phyloP scores from a whole-genome alignment of 495 filamentous ascomycete species.

The Friedmanniomyces endolithicus region DNA sequence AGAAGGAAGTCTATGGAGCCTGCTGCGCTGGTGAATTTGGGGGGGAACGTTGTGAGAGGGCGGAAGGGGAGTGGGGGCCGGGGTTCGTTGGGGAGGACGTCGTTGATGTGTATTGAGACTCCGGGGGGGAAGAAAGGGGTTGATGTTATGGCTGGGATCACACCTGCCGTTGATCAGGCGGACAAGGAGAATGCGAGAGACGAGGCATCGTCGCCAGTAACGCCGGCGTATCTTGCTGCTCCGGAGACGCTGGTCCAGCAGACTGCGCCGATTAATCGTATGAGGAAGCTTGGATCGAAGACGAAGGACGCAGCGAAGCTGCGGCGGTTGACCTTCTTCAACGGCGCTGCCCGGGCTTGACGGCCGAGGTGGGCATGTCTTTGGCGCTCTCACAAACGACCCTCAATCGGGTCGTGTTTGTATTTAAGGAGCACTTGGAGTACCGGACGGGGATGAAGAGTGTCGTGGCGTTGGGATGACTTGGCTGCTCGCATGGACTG shows the following conservation, averaged over 20 bases:
- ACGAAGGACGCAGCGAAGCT: slow-evolving; percentile 6
- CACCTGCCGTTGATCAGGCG: background rate
- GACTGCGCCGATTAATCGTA: slow-evolving; percentile 21
- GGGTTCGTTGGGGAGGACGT: slow-evolving; percentile 10
- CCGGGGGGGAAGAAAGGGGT: background rate
- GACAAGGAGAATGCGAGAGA: slow-evolving; percentile 14
- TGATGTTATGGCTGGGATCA: background rate
- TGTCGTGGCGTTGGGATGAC: too few relatives aligned
- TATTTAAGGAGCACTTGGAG: too few relatives aligned
- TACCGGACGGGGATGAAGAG: too few relatives aligned
- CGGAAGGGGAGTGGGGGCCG: slow-evolving; percentile 14
- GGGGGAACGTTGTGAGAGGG: slow-evolving; percentile 15
- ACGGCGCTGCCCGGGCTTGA: background rate
- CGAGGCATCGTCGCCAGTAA: slow-evolving; percentile 10
- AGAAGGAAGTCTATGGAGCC: slow-evolving; percentile 91
- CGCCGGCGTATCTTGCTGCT: slow-evolving; percentile 16
- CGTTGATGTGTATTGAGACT: slow-evolving; percentile 9
- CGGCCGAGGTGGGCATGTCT: too few relatives aligned
- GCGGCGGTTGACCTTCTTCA: slow-evolving; percentile 19
- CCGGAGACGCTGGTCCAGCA: slow-evolving; percentile 17
- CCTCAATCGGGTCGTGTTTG: too few relatives aligned
- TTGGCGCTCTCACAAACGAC: too few relatives aligned
- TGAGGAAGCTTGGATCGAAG: slow-evolving; percentile 17
- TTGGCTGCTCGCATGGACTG: background rate
- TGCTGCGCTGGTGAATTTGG: slow-evolving; percentile 54